These are phyloP conservation scores for Saksenaea oblongispora DNA, from an alignment of 371 early-diverging fungal genomes.

Conservation along the genomic window DNA sequence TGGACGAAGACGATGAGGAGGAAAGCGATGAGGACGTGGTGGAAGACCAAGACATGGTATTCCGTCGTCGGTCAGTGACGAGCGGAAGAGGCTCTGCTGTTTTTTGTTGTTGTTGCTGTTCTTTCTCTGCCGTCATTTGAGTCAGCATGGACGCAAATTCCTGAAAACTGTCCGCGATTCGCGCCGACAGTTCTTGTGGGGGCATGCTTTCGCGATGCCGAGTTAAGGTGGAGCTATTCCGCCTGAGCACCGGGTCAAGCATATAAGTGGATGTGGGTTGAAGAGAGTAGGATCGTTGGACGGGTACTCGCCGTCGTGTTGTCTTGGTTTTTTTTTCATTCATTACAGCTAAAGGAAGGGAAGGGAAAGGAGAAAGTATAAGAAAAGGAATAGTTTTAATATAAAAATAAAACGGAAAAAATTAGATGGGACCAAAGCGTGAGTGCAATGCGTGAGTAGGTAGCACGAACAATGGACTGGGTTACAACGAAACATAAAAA, in stretches of 20 bases:
- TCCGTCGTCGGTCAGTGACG: background rate
- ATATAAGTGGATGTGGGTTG: background rate
- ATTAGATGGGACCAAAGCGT: background rate
- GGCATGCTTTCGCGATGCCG: conserved; percentile 13
- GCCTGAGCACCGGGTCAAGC: background rate
- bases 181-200: conserved; percentile 32
- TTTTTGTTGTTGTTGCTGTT: background rate
- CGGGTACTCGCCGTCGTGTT: background rate
- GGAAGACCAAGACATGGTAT: background rate
- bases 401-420: conserved; percentile 2
- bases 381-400: background rate
- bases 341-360: background rate
- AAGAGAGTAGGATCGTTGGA: background rate
- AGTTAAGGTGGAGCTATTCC: background rate
- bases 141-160: conserved; percentile 42
- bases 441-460: background rate
- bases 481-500: background rate
- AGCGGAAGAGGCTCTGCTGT: background rate
- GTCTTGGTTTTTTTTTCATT: background rate
- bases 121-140: conserved; percentile 24
- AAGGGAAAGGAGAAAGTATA: background rate
- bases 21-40: background rate
- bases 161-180: conserved; percentile 46
- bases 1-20: background rate
- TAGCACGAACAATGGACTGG: conserved; percentile 5